These are phyloP conservation scores for Fraxinus ornus DNA, from an alignment of 305 asterid species.

Conservation along the genomic window DNA sequence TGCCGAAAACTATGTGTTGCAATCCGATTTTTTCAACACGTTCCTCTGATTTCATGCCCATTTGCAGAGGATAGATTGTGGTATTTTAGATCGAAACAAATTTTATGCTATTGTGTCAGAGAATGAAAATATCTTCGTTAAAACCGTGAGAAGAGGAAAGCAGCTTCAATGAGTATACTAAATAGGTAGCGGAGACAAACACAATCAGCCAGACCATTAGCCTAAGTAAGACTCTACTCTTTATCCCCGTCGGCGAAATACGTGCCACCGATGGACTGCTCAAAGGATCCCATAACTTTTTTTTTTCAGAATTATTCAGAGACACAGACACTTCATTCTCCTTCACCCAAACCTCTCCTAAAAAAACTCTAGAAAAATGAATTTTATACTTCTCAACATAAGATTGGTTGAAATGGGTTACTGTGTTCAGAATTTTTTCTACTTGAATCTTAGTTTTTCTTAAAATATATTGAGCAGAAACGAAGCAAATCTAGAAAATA, in stretches of 20 bases:
- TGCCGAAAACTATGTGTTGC: no score
- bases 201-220: slow-evolving; percentile 59
- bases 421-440: neutral
- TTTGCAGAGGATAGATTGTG: no score
- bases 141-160: no score
- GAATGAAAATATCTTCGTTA: no score
- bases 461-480: neutral
- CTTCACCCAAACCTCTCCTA: neutral
- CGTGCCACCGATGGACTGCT: slow-evolving; percentile 32
- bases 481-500: neutral
- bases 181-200: no score
- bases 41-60: no score
- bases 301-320: slow-evolving; percentile 55
- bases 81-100: no score
- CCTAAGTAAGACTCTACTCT: slow-evolving; percentile 46
- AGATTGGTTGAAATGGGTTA: neutral
- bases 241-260: slow-evolving; percentile 29
- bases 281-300: slow-evolving; percentile 67
- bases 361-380: neutral
- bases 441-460: neutral
- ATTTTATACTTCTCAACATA: neutral
- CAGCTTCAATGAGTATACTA: no score
- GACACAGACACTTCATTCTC: slow-evolving; percentile 47
- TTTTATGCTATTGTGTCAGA: no score
- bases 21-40: no score